These are phyloP conservation scores for Coprinellus aureogranulatus DNA, from an alignment of 768 basidiomycete species.

Conservation along the genomic window DNA sequence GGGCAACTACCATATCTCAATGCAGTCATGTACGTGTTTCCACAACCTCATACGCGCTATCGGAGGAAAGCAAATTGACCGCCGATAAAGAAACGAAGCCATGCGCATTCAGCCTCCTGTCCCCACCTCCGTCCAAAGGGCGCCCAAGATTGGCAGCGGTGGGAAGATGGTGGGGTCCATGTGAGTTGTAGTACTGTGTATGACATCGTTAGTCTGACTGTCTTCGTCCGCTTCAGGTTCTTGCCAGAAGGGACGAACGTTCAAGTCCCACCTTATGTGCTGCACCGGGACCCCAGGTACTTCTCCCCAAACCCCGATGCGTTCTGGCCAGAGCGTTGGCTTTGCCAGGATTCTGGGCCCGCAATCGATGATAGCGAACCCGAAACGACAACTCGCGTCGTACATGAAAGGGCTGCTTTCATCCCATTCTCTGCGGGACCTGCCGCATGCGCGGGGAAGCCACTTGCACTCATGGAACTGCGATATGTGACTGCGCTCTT, in stretches of 20 bases:
- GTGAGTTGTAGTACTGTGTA: background rate
- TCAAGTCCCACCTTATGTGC: slow-evolving; percentile 32
- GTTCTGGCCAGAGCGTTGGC: slow-evolving; percentile 40
- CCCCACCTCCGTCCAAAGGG: slow-evolving; percentile 29
- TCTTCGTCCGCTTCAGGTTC: slow-evolving; percentile 22
- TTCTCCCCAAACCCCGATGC: slow-evolving; percentile 35
- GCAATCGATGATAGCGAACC: background rate
- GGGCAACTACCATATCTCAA: slow-evolving; percentile 27
- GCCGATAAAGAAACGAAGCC: slow-evolving; percentile 32
- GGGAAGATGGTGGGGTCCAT: slow-evolving; percentile 26
- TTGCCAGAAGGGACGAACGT: slow-evolving; percentile 40
- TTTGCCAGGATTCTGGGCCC: slow-evolving; percentile 9
- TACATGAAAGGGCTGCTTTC: slow-evolving; percentile 14
- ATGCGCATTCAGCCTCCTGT: slow-evolving; percentile 36
- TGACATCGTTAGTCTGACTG: background rate
- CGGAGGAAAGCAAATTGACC: background rate
- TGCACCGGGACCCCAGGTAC: slow-evolving; percentile 37
- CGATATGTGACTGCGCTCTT: slow-evolving; percentile 14
- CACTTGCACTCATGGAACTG: slow-evolving; percentile 34
- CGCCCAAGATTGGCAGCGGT: slow-evolving; percentile 27
- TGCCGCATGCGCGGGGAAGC: slow-evolving; percentile 47
- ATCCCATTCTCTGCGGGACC: slow-evolving; percentile 45
- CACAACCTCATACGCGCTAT: background rate
- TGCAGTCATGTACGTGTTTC: slow-evolving; percentile 32
- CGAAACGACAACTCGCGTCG: background rate